Conservation (phyloP, 306 rosid genomes). For the Morella rubra region DNA sequence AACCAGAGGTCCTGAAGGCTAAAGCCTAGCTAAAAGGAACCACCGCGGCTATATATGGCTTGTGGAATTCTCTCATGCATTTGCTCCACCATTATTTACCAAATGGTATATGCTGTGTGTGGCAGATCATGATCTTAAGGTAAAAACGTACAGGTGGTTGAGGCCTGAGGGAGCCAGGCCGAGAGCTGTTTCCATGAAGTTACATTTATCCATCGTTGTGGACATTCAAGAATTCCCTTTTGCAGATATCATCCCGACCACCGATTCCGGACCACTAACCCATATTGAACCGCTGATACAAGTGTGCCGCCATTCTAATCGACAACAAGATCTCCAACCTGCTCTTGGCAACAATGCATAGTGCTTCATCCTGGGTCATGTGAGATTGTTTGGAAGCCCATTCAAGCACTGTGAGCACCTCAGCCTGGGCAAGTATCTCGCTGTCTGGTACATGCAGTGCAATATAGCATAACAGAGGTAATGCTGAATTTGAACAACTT, state of each 20-base stretch:
- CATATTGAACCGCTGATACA: slow-evolving; percentile 52
- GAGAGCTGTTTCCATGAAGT: slow-evolving; percentile 7
- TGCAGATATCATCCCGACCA: too few species aligned
- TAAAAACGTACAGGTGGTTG: too few species aligned
- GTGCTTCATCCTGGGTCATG: slow-evolving; percentile 50
- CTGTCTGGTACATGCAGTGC: slow-evolving; percentile 89
- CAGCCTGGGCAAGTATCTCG: slow-evolving; percentile 73
- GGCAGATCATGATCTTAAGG: too few species aligned
- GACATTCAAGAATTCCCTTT: background rate
- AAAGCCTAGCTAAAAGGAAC: too few species aligned
- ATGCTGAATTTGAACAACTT: slow-evolving; percentile 60
- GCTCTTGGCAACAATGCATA: slow-evolving; percentile 54
- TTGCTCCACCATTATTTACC: too few species aligned
- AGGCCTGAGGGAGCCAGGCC: background rate
- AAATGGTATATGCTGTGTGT: too few species aligned
- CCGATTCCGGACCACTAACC: too few species aligned
- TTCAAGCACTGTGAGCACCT: slow-evolving; percentile 75
- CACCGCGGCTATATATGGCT: too few species aligned
- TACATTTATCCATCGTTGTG: background rate
- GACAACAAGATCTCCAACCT: too few species aligned
- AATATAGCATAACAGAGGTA: slow-evolving; percentile 70
- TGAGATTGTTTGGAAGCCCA: slow-evolving; percentile 87
- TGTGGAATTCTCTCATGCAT: background rate
- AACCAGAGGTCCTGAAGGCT: too few species aligned
- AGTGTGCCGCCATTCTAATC: too few species aligned